Base-by-base conservation (phyloP, 495 filamentous ascomycete genomes). In the Tuber melanosporum region DNA sequence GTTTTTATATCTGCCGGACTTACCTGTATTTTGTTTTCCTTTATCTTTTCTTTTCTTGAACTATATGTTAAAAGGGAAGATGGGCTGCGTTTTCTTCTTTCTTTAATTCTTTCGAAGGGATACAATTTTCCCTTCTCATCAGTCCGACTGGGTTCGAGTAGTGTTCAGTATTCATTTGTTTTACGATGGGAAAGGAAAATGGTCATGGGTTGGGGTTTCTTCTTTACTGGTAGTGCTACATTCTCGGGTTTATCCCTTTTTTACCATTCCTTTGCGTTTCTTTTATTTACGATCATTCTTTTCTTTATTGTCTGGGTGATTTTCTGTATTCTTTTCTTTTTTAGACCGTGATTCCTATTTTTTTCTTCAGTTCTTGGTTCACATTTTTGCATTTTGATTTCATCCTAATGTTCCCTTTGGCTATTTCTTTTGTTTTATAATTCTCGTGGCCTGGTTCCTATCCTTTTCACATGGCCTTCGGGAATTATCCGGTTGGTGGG, bases 121-220 rank as follows among this genome's bases (percentile, higher is more conserved):
- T 73, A 73, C 76, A 73, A 81, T 72, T 74, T 77, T 76, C 75
- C 74, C 74, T 77, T 74, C 77, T 75, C 69, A 76, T 73, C 75
- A 71, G 74, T 79, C 74, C 77, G 71, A 72, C 73, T 70, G 73
- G 71, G 62, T 41, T 71, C 70, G 70, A 73, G 73, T 76, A 76
- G 73, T 79, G 77, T 74, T 74, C 77, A 73, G 73, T 77, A 78
- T 80, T 78, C 73, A 73, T 72, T 76, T 71, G 78, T 80, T 82
- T 84, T 83, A 84, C 75, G 78, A 84, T 84, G 84, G 84, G 84
- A 86, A 85, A 82, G 83, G 85, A 86, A 85, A 86, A 80, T 77
- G 73, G 70, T 74, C 78, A 80, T 75, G 80, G 79, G 71, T 77
- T 80, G 76, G 78, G 79, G 78, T 79, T 81, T 81, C 78, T 81